Conservation (phyloP, 2,329 filamentous ascomycete species). For the Monosporascus cannonballus region DNA sequence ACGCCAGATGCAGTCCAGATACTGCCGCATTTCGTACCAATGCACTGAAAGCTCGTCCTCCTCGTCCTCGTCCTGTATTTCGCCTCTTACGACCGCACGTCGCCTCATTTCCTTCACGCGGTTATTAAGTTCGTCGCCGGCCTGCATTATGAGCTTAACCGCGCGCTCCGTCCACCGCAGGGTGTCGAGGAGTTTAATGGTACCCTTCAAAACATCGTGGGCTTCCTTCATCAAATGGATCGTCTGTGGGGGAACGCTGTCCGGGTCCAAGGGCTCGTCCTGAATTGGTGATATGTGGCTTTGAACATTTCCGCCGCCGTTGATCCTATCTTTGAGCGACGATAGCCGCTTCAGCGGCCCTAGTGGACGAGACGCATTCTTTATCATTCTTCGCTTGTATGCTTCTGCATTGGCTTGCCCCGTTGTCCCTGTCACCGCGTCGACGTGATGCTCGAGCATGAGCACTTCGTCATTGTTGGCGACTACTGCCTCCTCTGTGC, state of each 20-base stretch:
- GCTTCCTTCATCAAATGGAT: constrained; percentile 42
- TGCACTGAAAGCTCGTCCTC: constrained; percentile 28
- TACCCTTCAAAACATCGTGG: constrained; percentile 38
- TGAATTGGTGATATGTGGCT: constrained; percentile 4
- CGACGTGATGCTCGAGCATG: constrained; percentile 35
- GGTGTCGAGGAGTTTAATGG: constrained; percentile 39
- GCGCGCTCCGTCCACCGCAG: constrained; percentile 42
- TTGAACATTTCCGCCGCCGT: constrained; percentile 1
- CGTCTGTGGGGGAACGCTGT: constrained; percentile 36
- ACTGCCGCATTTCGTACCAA: constrained; percentile 42
- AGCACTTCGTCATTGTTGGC: constrained; percentile 37
- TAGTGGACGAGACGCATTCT: constrained; percentile 10
- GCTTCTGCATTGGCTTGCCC: constrained; percentile 19
- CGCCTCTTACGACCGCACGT: constrained; percentile 7
- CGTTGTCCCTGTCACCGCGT: constrained; percentile 32
- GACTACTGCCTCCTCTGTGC: constrained; percentile 37
- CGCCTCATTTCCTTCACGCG: constrained; percentile 18
- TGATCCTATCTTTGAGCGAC: constrained; percentile 18
- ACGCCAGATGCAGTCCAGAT: constrained; percentile 36
- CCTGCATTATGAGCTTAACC: constrained; percentile 35
- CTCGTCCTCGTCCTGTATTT: constrained; percentile 13
- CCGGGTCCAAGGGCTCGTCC: constrained; percentile 16
- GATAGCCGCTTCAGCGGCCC: constrained; percentile 20
- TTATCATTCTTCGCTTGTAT: constrained; percentile 12
- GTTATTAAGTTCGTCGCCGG: constrained; percentile 36